These are phyloP conservation scores for Diaporthe australafricana DNA, from an alignment of 2,329 filamentous ascomycete species.

Conservation along the genomic window DNA sequence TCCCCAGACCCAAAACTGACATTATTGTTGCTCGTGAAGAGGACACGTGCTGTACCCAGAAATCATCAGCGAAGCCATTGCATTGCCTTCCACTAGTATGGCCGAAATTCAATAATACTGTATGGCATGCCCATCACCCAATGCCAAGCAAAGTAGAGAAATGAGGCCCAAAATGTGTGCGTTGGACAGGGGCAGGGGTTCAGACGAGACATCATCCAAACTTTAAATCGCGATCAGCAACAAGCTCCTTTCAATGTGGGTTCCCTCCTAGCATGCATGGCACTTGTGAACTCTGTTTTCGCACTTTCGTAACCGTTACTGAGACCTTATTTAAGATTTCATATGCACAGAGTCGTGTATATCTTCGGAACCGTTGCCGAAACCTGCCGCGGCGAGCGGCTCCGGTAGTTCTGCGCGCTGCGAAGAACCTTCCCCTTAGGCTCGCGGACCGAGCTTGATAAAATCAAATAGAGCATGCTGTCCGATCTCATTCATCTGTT, in stretches of 20 bases:
- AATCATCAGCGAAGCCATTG: no score
- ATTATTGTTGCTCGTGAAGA: not conserved
- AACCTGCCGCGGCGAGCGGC: not conserved
- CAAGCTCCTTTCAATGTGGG: slow-evolving; percentile 8
- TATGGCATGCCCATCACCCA: slow-evolving; percentile 1
- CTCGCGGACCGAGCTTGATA: not conserved
- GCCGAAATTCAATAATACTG: not conserved
- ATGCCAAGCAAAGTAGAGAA: slow-evolving; percentile 20
- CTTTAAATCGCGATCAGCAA: slow-evolving; percentile 25
- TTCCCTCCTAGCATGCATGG: not conserved
- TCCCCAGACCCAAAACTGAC: not conserved
- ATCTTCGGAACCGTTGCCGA: slow-evolving; percentile 6
- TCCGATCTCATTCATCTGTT: not conserved
- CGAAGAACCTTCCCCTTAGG: not conserved
- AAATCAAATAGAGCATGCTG: not conserved
- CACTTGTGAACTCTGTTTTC: slow-evolving; percentile 6
- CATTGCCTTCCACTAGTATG: not conserved
- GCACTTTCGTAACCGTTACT: not conserved
- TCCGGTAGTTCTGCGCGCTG: not conserved
- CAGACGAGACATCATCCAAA: slow-evolving; percentile 26
- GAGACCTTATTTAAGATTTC: slow-evolving; percentile 1
- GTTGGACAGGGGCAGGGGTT: slow-evolving; percentile 18
- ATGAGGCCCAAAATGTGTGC: slow-evolving; percentile 4
- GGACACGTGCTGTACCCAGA: not conserved
- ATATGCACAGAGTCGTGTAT: not conserved